Evolutionary conservation across 129 eudicot genomes (phyloP).

Genomic region (Saposhnikovia divaricata): DNA sequence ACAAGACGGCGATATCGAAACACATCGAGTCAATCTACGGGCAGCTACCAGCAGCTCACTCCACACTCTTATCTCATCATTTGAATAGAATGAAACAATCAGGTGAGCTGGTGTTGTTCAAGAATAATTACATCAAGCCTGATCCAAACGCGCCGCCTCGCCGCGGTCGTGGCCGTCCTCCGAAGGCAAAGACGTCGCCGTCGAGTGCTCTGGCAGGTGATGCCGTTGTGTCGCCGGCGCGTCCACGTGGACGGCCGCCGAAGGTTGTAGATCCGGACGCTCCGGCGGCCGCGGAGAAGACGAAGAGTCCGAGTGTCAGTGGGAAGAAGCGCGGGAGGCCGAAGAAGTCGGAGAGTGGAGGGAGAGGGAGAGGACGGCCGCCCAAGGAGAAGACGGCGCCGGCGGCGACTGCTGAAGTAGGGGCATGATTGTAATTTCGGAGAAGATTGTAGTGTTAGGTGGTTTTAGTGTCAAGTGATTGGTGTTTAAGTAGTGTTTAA

Average conservation of each 20-base stretch:
- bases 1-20: conserved; percentile 49
- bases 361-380: neutral
- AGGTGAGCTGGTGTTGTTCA: conserved; percentile 44
- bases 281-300: neutral
- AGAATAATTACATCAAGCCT: conserved; percentile 56
- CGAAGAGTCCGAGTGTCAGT: neutral
- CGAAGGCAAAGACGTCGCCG: conserved; percentile 37
- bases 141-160: conserved; percentile 39
- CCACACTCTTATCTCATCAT: conserved; percentile 57
- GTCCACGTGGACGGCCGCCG: conserved; percentile 1
- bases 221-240: neutral
- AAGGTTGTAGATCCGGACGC: neutral
- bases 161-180: conserved; percentile 80
- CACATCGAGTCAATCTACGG: conserved; percentile 51
- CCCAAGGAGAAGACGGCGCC: neutral
- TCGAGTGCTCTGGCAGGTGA: neutral
- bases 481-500: neutral
- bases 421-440: neutral
- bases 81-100: conserved; percentile 53
- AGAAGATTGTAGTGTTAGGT: neutral
- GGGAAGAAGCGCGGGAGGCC: neutral
- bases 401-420: neutral
- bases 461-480: neutral
- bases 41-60: conserved; percentile 53
- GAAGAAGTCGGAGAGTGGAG: neutral